phyloP scores from a whole-genome alignment of 768 basidiomycete species.

The Hygrophorus pudorinus region DNA sequence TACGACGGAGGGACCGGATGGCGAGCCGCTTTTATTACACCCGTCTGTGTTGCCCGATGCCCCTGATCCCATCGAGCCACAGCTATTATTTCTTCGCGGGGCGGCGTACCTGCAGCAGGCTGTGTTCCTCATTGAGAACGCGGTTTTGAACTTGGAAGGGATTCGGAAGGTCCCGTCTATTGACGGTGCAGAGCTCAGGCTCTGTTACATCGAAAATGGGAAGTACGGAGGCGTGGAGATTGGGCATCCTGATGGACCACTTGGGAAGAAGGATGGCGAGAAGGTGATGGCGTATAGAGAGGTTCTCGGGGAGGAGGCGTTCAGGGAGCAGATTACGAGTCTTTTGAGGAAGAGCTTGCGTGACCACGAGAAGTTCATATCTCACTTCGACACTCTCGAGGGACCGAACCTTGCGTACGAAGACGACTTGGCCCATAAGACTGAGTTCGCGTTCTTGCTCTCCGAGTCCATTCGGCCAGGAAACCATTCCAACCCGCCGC shows the following conservation, averaged over 20 bases:
- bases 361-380: constrained; percentile 77
- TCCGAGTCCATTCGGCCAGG: constrained; percentile 62
- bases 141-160: constrained; percentile 61
- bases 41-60: constrained; percentile 68
- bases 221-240: constrained; percentile 79
- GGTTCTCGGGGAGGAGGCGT: constrained; percentile 41
- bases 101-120: constrained; percentile 79
- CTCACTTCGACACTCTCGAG: constrained; percentile 74
- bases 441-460: constrained; percentile 59
- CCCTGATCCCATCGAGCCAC: constrained; percentile 81
- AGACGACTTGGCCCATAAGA: constrained; percentile 40
- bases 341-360: constrained; percentile 68
- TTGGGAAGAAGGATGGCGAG: constrained; percentile 46
- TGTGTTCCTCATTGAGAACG: constrained; percentile 61
- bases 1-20: constrained; percentile 37
- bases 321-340: constrained; percentile 49
- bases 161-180: constrained; percentile 45
- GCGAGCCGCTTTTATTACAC: constrained; percentile 47
- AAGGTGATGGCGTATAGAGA: constrained; percentile 59
- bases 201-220: constrained; percentile 68
- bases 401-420: constrained; percentile 23
- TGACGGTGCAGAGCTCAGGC: constrained; percentile 67
- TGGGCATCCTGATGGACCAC: constrained; percentile 70
- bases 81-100: constrained; percentile 74
- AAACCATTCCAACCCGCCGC: constrained; percentile 26